Conservation (phyloP, 305 asterid genomes). For the Fraxinus nigra region DNA sequence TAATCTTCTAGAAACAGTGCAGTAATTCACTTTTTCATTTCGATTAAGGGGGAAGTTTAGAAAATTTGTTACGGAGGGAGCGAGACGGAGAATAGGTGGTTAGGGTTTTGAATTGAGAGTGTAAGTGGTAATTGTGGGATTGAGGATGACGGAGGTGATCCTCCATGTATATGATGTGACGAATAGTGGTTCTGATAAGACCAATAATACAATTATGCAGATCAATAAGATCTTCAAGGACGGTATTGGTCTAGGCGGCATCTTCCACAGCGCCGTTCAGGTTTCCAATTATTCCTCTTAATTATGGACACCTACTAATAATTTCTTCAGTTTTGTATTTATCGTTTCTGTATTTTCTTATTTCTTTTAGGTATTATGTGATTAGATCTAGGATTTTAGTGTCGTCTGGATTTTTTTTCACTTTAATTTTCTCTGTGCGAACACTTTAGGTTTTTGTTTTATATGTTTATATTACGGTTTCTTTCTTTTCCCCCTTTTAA, state of each 20-base stretch:
- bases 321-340: neutral
- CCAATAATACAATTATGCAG: conserved; percentile 50
- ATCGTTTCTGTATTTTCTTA: neutral
- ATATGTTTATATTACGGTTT: neutral
- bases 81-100: conserved; percentile 10
- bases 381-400: conserved; percentile 30
- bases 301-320: neutral
- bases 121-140: neutral
- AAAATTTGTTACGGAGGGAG: neutral
- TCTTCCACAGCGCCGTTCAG: conserved; percentile 59
- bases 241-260: conserved; percentile 58
- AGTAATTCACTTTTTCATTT: neutral
- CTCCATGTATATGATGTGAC: conserved; percentile 58
- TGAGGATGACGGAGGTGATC: conserved; percentile 51
- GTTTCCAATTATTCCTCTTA: conserved; percentile 13
- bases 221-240: conserved; percentile 57
- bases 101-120: conserved; percentile 31
- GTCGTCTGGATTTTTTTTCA: neutral
- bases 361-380: neutral
- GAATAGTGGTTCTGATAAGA: conserved; percentile 50
- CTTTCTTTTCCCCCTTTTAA: neutral
- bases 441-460: neutral
- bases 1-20: neutral
- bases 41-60: neutral
- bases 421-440: neutral